phyloP scores from a whole-genome alignment of 2,329 filamentous ascomycete genomes.

The Pseudogymnoascus sp. region DNA sequence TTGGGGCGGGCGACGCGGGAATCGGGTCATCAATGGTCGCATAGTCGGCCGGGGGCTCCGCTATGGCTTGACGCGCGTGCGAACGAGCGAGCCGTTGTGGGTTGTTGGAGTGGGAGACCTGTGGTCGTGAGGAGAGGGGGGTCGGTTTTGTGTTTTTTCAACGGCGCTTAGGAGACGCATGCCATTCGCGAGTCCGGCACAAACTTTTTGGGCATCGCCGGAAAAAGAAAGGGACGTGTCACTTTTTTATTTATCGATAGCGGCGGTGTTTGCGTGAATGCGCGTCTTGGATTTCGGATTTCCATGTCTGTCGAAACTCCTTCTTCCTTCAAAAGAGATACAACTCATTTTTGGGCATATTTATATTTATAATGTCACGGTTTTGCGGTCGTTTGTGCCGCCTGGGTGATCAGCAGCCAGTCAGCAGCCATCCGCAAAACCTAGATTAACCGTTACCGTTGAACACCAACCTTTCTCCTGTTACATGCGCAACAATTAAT shows the following conservation, averaged over 20 bases:
- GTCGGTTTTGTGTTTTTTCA: not conserved
- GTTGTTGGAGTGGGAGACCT: not conserved
- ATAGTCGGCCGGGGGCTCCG: not conserved
- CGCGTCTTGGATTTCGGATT: not conserved
- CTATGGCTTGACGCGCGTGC: slow-evolving; percentile 2
- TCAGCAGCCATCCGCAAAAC: not conserved
- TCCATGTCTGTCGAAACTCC: not conserved
- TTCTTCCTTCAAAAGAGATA: not conserved
- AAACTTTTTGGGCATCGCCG: not conserved
- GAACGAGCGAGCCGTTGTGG: not conserved
- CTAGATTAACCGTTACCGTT: slow-evolving; percentile 1
- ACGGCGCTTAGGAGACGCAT: not conserved
- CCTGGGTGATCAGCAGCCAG: not conserved
- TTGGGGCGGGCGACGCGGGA: not conserved
- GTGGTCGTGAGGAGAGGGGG: not conserved
- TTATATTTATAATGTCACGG: not conserved
- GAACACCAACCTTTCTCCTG: not conserved
- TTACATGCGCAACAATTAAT: not conserved
- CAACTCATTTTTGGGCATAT: not conserved
- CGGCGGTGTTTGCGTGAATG: not conserved
- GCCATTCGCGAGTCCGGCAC: not conserved
- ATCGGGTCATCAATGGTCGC: not conserved
- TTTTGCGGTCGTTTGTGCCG: not conserved
- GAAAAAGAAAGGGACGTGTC: not conserved
- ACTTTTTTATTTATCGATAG: not conserved